Evolutionary conservation across 75 land plant genomes (phyloP).

Genomic region (Sequoia sempervirens): DNA sequence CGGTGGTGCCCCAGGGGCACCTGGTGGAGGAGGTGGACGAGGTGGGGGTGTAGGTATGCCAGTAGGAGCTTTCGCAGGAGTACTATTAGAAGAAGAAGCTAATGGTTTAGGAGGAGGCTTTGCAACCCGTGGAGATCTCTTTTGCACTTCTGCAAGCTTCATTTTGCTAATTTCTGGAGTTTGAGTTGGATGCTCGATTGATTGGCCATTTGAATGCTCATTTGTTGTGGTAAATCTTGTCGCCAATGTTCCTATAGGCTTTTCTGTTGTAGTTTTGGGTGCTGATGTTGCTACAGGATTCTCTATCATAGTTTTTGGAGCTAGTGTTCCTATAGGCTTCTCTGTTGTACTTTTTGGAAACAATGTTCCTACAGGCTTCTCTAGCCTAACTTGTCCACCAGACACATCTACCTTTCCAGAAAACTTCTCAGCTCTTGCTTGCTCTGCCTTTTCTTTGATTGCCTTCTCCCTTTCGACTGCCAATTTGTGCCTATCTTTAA

Average conservation of each 20-base stretch:
- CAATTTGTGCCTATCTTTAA: constrained; percentile 89
- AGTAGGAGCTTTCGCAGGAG: constrained; percentile 16
- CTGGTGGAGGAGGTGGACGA: constrained; percentile 67
- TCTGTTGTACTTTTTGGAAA: constrained; percentile 9
- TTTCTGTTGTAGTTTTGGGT: neutral
- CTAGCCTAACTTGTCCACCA: neutral
- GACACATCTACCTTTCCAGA: constrained; percentile 7
- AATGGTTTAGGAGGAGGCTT: constrained; percentile 84
- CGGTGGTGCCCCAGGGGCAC: constrained; percentile 27
- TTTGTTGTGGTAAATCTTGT: neutral
- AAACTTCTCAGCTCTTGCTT: constrained; percentile 68
- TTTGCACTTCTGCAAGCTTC: constrained; percentile 75
- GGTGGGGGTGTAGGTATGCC: constrained; percentile 49
- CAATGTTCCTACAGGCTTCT: neutral
- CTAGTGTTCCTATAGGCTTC: constrained; percentile 21
- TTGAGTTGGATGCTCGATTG: constrained; percentile 16
- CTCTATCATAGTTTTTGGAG: constrained; percentile 14
- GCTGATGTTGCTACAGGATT: constrained; percentile 18
- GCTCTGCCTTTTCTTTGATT: constrained; percentile 79
- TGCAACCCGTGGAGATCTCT: constrained; percentile 66
- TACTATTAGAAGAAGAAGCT: constrained; percentile 16
- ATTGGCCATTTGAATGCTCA: constrained; percentile 22
- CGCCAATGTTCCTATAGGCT: constrained; percentile 17
- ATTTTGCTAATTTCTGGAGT: constrained; percentile 54
- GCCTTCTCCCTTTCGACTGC: constrained; percentile 84